Evolutionary conservation across 108 stramenopile species (phyloP), one percentile per base, ranked within the genome.

Genomic region (Discostella pseudostelligera): DNA sequence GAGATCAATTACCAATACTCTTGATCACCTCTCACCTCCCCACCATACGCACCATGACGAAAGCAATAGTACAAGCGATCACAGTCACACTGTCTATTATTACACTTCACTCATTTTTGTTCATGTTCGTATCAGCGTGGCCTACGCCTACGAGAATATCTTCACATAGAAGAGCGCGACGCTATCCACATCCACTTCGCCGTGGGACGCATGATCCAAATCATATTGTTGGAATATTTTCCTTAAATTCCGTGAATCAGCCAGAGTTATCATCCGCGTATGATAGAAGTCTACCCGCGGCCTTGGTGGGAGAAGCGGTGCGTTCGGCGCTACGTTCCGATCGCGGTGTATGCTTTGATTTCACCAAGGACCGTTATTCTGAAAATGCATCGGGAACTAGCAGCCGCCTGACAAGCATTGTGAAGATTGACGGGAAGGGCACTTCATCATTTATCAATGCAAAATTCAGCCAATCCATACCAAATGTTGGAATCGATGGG

Each of bases 281-380:
- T 72, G 83, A 84, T 57, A 48, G 36, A 51, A 53, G 60, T 35
- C 81, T 89, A n/a, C 92, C 92, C 2, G 72, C 92, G 36, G 75
- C 84, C 14, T n/a, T 93, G 45, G 79, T 86, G 6, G 92, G 92
- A 4, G 92, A 93, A 60, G 92, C 92, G 4, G 87, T 93, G 21
- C 87, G 88, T 51, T 72, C 83, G 39, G 92, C 92, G 12, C 50
- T 90, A 19, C 75, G 77, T 20, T 88, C 84, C 16, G 76, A 73
- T 32, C 78, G 84, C 7, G 86, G 87, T 17, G 46, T 90, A 6
- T 81, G 76, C 54, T 49, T 81, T 26, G 77, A 81, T 57, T 78
- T 81, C 39, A 51, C 75, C 3, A 26, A 35, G 7, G 62, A 76
- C 44, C 47, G 62, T 0, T 76, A 16, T 47, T 26, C 58, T 9